Evolutionary conservation across 139 green algal genomes (phyloP).

Genomic region (Pseudopediastrum boryanum): DNA sequence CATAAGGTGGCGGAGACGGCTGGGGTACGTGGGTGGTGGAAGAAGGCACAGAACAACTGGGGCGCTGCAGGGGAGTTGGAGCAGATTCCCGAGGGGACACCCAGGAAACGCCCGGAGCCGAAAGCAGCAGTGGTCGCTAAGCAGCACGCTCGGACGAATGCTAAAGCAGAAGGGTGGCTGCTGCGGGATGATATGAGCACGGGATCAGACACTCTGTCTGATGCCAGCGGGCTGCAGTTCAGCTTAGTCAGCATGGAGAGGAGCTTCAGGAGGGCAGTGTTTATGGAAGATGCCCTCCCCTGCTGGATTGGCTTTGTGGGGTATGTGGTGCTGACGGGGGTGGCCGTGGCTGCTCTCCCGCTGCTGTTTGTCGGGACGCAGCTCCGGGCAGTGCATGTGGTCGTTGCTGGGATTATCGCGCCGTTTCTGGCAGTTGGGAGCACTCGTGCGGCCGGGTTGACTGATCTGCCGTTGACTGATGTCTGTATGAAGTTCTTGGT

Average conservation of each 20-base stretch:
- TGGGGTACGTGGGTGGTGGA: too few species aligned
- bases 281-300: constrained; percentile 10
- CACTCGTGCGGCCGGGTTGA: constrained; percentile 14
- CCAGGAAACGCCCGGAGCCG: too few species aligned
- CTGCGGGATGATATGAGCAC: too few species aligned
- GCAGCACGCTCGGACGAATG: too few species aligned
- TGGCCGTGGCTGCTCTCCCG: neutral
- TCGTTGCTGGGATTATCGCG: constrained; percentile 11
- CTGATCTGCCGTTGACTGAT: constrained; percentile 12
- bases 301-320: constrained; percentile 17
- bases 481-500: constrained; percentile 17
- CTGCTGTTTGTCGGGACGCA: too few species aligned
- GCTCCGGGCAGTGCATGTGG: too few species aligned
- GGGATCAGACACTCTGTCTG: constrained; percentile 31
- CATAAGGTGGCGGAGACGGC: too few species aligned
- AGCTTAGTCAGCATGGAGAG: constrained; percentile 31
- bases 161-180: too few species aligned
- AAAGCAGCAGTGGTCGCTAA: too few species aligned
- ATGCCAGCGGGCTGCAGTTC: constrained; percentile 34
- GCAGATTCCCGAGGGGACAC: too few species aligned
- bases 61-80: too few species aligned
- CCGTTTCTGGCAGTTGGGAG: constrained; percentile 22
- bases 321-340: neutral
- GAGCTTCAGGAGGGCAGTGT: constrained; percentile 15
- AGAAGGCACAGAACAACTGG: too few species aligned